Evolutionary conservation across 1,284 basidiomycete species (phyloP).

Genomic region (Laetiporus sulphureus): DNA sequence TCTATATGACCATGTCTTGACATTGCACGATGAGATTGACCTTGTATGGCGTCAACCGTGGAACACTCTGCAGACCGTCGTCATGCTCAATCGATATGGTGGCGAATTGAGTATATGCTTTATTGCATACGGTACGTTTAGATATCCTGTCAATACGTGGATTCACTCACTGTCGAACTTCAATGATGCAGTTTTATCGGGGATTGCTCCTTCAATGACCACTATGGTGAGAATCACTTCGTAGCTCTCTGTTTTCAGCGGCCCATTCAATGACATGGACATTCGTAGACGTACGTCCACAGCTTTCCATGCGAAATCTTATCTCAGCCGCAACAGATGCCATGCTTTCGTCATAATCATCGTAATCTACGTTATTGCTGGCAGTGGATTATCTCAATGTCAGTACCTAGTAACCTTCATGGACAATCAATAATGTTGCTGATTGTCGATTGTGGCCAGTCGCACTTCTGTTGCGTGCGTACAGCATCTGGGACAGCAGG

Average conservation of each 20-base stretch:
- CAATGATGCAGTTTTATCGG: background rate
- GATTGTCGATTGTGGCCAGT: background rate
- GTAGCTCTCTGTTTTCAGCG: background rate
- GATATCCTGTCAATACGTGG: background rate
- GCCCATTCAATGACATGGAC: background rate
- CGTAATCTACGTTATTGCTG: background rate
- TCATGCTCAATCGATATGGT: constrained; percentile 2
- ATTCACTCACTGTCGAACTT: background rate
- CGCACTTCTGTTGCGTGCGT: background rate
- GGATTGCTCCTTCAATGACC: background rate
- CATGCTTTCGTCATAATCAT: background rate
- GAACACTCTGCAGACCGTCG: background rate
- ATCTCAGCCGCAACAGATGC: background rate
- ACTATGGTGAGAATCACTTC: background rate
- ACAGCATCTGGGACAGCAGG: constrained; percentile 1
- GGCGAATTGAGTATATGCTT: background rate
- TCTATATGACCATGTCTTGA: background rate
- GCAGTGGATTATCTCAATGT: constrained; percentile 1
- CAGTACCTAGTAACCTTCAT: no score
- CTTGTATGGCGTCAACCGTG: constrained; percentile 2
- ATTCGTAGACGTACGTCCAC: background rate
- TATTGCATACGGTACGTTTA: background rate
- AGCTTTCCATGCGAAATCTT: no score
- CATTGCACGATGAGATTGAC: background rate
- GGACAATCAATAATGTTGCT: background rate